phyloP scores from a whole-genome alignment of 306 rosid species.

The Ziziphus jujuba region DNA sequence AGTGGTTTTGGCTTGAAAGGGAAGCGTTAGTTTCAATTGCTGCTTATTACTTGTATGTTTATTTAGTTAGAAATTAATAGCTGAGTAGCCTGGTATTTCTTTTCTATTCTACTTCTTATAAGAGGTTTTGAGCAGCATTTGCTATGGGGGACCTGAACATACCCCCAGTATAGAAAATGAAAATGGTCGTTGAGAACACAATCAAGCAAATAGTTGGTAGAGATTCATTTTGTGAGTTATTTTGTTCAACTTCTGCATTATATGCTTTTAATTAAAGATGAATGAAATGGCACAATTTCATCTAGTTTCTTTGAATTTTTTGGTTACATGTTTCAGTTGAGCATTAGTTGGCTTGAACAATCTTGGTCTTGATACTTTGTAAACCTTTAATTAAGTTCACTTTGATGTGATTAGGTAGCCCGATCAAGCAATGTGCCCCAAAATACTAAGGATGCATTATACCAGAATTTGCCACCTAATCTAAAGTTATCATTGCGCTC shows the following conservation, averaged over 20 bases:
- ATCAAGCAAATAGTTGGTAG: neutral
- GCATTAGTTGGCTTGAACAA: neutral
- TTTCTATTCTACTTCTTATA: too few species aligned
- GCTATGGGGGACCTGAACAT: too few species aligned
- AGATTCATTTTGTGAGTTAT: neutral
- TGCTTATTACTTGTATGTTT: too few species aligned
- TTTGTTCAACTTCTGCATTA: neutral
- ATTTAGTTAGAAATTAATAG: too few species aligned
- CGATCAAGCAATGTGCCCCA: constrained; percentile 73
- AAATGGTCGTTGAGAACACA: too few species aligned
- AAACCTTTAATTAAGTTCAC: constrained; percentile 22
- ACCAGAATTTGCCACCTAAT: constrained; percentile 81
- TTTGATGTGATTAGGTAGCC: constrained; percentile 58
- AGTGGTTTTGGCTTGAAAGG: too few species aligned
- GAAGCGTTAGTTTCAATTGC: too few species aligned
- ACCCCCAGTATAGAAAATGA: too few species aligned
- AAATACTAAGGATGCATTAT: constrained; percentile 72
- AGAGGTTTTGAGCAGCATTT: too few species aligned
- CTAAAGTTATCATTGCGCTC: constrained; percentile 70
- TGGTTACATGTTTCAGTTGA: neutral
- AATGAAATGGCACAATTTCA: neutral
- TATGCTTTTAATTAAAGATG: neutral
- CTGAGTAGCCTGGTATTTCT: too few species aligned
- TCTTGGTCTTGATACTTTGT: constrained; percentile 12
- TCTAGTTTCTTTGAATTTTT: neutral